A percentile compares a stretch with the other conserved stretches of the same genome.
Conservation (phyloP, 2,329 filamentous ascomycete genomes). For the Leptographium radiaticola region DNA sequence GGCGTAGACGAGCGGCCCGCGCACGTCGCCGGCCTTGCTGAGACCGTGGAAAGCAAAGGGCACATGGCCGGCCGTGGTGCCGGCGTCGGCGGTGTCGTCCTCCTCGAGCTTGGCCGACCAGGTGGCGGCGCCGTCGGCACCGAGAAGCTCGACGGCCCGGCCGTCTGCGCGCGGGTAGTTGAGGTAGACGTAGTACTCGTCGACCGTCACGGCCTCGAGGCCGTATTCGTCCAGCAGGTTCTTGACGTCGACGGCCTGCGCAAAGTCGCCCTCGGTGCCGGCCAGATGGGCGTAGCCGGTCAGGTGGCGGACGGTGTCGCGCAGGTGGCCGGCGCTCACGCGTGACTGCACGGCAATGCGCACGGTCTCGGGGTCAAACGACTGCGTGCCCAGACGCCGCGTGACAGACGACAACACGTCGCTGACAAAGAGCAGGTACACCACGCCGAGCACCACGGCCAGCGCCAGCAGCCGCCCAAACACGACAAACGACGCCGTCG, state of each 20-base stretch:
- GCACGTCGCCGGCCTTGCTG: conserved; percentile 75
- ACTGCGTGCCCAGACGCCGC: conserved; percentile 49
- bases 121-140: conserved; percentile 41
- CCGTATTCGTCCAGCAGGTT: conserved; percentile 58
- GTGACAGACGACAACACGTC: conserved; percentile 62
- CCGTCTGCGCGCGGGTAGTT: conserved; percentile 78
- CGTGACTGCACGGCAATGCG: conserved; percentile 60
- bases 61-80: conserved; percentile 49
- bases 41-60: conserved; percentile 78
- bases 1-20: conserved; percentile 76
- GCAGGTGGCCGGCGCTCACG: conserved; percentile 57
- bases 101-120: conserved; percentile 85
- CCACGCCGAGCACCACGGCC: conserved; percentile 58
- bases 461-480: conserved; percentile 63
- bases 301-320: conserved; percentile 61
- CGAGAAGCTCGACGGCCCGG: conserved; percentile 68
- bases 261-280: conserved; percentile 86
- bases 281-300: conserved; percentile 81
- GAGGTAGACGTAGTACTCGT: conserved; percentile 78
- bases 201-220: conserved; percentile 62
- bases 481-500: conserved; percentile 40
- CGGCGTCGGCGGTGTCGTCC: conserved; percentile 41
- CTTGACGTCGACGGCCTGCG: conserved; percentile 72
- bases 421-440: conserved; percentile 78
- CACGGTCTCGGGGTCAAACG: conserved; percentile 76